Percentiles rank a stretch among this genome's conserved stretches.
Conservation (phyloP, 345 rosid species). For the Adansonia digitata region DNA sequence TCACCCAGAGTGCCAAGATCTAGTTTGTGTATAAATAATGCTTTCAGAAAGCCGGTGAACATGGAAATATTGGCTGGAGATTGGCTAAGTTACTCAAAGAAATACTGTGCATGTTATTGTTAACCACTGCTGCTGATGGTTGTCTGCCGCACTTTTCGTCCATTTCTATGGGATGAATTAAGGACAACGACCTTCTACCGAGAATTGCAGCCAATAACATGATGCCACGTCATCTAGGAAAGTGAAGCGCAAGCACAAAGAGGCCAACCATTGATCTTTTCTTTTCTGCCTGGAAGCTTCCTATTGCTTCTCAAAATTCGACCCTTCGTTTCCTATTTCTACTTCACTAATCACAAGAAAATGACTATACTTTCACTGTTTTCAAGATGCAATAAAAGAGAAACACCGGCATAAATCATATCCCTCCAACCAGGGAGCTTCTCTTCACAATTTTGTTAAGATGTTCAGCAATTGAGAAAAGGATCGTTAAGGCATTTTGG, state of each 20-base stretch:
- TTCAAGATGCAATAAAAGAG: too few relatives aligned
- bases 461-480: background rate
- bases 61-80: background rate
- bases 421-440: background rate
- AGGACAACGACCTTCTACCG: background rate
- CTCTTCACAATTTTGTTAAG: background rate
- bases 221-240: background rate
- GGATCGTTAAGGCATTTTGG: background rate
- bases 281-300: too few relatives aligned
- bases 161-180: background rate
- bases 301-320: too few relatives aligned
- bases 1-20: too few relatives aligned
- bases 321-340: too few relatives aligned
- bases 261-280: background rate
- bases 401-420: background rate
- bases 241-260: background rate
- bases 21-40: too few relatives aligned
- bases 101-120: background rate
- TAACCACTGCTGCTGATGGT: background rate
- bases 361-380: background rate
- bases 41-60: too few relatives aligned
- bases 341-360: background rate
- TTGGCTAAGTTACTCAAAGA: background rate
- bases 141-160: background rate
- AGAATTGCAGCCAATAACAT: background rate